Conservation (phyloP, 1,284 basidiomycete species). For the Mycosarcoma mackinlayi region DNA sequence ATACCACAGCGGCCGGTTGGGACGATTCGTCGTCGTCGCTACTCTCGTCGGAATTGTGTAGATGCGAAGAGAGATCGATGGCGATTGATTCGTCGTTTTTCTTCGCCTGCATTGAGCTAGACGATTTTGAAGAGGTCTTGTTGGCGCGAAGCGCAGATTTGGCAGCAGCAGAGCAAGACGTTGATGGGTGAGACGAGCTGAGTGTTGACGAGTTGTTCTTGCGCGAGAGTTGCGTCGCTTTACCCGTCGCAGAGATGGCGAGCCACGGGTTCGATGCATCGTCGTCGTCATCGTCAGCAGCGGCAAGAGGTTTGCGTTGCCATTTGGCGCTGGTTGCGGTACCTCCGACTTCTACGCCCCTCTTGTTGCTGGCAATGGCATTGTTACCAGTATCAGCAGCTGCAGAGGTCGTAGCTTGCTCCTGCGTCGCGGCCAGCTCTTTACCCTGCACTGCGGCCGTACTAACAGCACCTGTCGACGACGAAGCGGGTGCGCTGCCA, state of each 20-base stretch:
- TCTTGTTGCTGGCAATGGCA: too few species aligned
- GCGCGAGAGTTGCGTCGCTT: slow-evolving; percentile 24
- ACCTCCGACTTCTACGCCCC: slow-evolving; percentile 23
- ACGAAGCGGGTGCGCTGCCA: slow-evolving; percentile 25
- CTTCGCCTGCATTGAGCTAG: slow-evolving; percentile 27
- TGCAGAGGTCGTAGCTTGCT: background rate
- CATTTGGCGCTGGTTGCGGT: slow-evolving; percentile 12
- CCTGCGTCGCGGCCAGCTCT: slow-evolving; percentile 6
- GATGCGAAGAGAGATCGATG: slow-evolving; percentile 16
- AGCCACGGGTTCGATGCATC: slow-evolving; percentile 53
- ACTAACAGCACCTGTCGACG: background rate
- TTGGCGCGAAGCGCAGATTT: slow-evolving; percentile 40
- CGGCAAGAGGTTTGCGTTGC: background rate
- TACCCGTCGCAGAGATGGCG: slow-evolving; percentile 5
- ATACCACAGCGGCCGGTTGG: background rate
- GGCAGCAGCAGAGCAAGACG: slow-evolving; percentile 25
- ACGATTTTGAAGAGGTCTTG: slow-evolving; percentile 47
- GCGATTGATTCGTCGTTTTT: slow-evolving; percentile 19
- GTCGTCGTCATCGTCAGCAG: slow-evolving; percentile 4
- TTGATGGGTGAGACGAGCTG: slow-evolving; percentile 10
- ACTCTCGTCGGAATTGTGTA: background rate
- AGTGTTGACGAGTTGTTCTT: too few species aligned
- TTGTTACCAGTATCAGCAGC: background rate
- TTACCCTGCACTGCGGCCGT: background rate
- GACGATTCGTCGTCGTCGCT: slow-evolving; percentile 15